Evolutionary conservation across 1,284 basidiomycete species (phyloP), one percentile per base, ranked within the genome.

Genomic region (Rhodotorula sp.): DNA sequence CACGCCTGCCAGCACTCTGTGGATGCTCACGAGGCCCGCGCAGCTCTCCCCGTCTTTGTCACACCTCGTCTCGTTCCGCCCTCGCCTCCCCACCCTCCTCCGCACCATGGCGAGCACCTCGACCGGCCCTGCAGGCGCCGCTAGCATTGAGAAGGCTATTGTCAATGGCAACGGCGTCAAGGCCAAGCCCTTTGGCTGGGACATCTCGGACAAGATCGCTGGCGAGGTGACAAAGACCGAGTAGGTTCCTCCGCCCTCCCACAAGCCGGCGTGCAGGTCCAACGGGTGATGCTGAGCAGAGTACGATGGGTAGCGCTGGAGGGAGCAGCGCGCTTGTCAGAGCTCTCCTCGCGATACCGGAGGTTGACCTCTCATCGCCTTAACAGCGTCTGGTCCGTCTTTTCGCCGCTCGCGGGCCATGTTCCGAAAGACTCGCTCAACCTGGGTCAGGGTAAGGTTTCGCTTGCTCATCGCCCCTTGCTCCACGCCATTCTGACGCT

Each of bases 381-480:
- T 48, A 32, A 34, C 34, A 60, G 78, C 39, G 78, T 78, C 0
- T 78, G 78, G 78, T 69, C 67, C 37, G 74, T 78, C 44, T 78
- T 79, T 64, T 70, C 66, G 51, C 76, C 68, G 6, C 51, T 73
- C 17, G 69, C 73, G 27, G 78, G 79, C 3, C 74, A 77, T 55
- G 78, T 79, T 5, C 79, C 78, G 2, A 67, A 76, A 63, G 79
- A 80, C 64, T 72, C 77, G n/a, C 69, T 80, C 66, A 80, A 80
- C 69, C 66, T 80, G 3, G 79, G 79, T 22, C 74, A 79, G 58
- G 72, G 75, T 66, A 37, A 53, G 67, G 37, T 13, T 17, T 32
- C 6, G 37, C 9, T 27, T 46, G 12, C 19, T 3, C 7, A 10
- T 29, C 17, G 27, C 25, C 27, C 50, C 22, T 44, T 44, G 19